phyloP scores from a whole-genome alignment of 2,329 filamentous ascomycete species.

The Fusarium longipes region DNA sequence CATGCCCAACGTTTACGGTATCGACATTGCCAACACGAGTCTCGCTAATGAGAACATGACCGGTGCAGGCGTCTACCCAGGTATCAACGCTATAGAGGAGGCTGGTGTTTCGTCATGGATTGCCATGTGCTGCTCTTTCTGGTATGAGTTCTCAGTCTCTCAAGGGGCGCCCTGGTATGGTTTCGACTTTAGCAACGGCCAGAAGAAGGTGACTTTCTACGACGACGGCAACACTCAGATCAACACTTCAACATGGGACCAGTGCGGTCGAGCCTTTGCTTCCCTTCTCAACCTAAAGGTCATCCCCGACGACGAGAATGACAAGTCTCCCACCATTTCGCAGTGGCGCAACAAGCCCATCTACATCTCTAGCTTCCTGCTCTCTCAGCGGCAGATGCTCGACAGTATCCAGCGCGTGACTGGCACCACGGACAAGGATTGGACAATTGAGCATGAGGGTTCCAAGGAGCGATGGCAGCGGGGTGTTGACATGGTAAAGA shows the following conservation, averaged over 20 bases:
- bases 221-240: conserved; percentile 68
- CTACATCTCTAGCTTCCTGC: conserved; percentile 65
- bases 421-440: conserved; percentile 65
- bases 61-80: conserved; percentile 37
- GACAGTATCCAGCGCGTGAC: conserved; percentile 68
- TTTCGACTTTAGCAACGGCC: conserved; percentile 57
- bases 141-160: conserved; percentile 65
- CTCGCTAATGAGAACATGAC: conserved; percentile 53
- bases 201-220: conserved; percentile 58
- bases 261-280: conserved; percentile 67
- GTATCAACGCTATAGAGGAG: conserved; percentile 54
- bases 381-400: conserved; percentile 74
- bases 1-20: conserved; percentile 64
- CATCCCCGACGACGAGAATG: conserved; percentile 55
- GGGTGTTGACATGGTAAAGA: conserved; percentile 58
- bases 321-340: conserved; percentile 49
- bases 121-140: conserved; percentile 64
- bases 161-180: conserved; percentile 56
- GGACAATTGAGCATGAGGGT: conserved; percentile 59
- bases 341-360: conserved; percentile 57
- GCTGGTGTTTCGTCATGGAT: conserved; percentile 58
- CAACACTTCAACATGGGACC: conserved; percentile 68
- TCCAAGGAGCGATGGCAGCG: conserved; percentile 60
- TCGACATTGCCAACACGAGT: conserved; percentile 53
- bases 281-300: conserved; percentile 58